Conservation (phyloP, 2,329 filamentous ascomycete genomes). For the Didymella arachidicola region DNA sequence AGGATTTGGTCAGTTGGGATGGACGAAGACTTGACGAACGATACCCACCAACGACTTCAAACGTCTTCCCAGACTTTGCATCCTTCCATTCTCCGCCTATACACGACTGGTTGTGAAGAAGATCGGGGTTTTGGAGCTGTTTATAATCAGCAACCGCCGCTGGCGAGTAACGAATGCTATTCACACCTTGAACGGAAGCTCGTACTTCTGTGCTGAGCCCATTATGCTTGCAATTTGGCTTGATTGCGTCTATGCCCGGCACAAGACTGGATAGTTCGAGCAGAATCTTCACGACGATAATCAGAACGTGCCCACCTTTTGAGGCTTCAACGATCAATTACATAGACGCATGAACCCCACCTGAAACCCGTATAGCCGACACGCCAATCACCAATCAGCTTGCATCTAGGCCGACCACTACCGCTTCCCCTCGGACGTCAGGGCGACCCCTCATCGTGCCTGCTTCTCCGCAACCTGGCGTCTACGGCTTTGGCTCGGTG, state of each 20-base stretch:
- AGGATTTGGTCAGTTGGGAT: conserved; percentile 19
- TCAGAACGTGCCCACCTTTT: conserved; percentile 3
- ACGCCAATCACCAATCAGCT: conserved; percentile 16
- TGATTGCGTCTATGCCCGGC: neutral
- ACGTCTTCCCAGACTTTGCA: conserved; percentile 64
- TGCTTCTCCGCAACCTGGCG: conserved; percentile 8
- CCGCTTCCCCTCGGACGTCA: conserved; percentile 13
- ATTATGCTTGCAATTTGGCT: conserved; percentile 21
- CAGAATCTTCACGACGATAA: neutral
- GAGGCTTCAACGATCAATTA: conserved; percentile 12
- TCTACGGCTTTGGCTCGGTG: conserved; percentile 9
- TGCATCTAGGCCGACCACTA: conserved; percentile 18
- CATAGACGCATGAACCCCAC: conserved; percentile 11
- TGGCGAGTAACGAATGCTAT: neutral
- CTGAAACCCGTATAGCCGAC: conserved; percentile 18
- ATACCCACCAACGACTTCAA: conserved; percentile 61
- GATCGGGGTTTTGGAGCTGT: conserved; percentile 61
- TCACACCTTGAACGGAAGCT: conserved; percentile 56
- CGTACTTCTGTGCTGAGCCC: conserved; percentile 39
- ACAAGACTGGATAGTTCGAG: neutral
- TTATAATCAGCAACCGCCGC: conserved; percentile 8
- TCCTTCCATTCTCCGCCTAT: conserved; percentile 64
- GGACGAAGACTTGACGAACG: neutral
- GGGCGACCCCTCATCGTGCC: conserved; percentile 17
- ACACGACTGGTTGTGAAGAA: conserved; percentile 64